Conservation (phyloP, 2,329 filamentous ascomycete genomes). For the Hymenoscyphus scutula region DNA sequence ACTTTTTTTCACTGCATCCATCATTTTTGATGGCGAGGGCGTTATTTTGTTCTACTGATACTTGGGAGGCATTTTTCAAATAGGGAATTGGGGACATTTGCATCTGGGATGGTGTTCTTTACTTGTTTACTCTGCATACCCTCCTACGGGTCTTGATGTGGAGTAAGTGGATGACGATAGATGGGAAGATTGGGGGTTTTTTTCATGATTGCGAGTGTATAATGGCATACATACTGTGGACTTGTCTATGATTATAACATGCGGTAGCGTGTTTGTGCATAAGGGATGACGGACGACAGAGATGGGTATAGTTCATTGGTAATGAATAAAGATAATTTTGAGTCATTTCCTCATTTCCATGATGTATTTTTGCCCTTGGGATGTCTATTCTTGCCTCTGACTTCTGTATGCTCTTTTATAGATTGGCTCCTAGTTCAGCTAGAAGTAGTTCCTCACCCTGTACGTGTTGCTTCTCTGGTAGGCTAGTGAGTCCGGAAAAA, state of each 20-base stretch:
- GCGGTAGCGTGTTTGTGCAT: background rate
- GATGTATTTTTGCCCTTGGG: background rate
- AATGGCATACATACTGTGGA: background rate
- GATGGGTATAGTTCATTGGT: background rate
- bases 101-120: background rate
- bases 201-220: background rate
- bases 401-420: too few relatives aligned
- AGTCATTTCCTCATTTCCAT: background rate
- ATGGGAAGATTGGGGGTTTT: background rate
- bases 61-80: background rate
- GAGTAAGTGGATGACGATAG: background rate
- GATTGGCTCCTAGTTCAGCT: too few relatives aligned
- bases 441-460: too few relatives aligned
- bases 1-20: background rate
- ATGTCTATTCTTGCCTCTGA: too few relatives aligned
- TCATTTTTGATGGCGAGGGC: background rate
- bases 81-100: background rate
- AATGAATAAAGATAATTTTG: background rate
- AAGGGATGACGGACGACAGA: background rate
- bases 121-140: background rate
- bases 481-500: too few relatives aligned
- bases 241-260: background rate
- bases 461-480: too few relatives aligned
- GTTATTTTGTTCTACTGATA: background rate
- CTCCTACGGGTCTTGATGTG: background rate